Percentiles rank a stretch among this genome's conserved stretches.
Conservation (phyloP, 306 rosid genomes). For the Cotoneaster glaucophyllus region DNA sequence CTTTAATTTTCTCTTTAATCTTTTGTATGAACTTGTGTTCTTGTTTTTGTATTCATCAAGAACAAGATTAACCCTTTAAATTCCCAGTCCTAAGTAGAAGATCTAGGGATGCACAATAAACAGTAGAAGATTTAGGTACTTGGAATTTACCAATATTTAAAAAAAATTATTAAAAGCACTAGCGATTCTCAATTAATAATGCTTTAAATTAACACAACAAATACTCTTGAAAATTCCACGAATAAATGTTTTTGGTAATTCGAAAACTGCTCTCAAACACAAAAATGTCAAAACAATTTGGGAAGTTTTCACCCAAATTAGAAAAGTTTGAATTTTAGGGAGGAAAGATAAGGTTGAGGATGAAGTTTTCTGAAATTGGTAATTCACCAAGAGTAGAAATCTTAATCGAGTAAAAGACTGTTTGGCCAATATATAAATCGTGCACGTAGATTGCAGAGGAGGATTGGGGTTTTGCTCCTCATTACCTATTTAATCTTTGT, state of each 20-base stretch:
- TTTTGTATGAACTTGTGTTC: not conserved
- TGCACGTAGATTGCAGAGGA: not conserved
- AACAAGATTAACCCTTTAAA: not conserved
- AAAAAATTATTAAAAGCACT: no score
- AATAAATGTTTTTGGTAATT: not conserved
- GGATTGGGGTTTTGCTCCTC: not conserved
- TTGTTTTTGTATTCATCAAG: not conserved
- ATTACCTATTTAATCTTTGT: not conserved
- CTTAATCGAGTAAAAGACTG: constrained; percentile 1
- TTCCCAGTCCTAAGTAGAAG: not conserved
- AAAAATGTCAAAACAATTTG: not conserved
- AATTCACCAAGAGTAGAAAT: not conserved
- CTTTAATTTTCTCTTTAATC: not conserved
- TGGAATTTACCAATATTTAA: no score
- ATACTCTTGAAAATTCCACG: not conserved
- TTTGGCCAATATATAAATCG: not conserved
- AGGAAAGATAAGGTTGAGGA: not conserved
- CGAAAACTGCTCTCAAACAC: not conserved
- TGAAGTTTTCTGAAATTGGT: not conserved
- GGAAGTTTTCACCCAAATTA: not conserved
- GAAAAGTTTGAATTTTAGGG: not conserved
- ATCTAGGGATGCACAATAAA: not conserved
- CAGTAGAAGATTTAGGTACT: no score
- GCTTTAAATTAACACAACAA: no score
- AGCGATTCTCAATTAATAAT: not conserved